Conservation (phyloP, 306 rosid species). For the Prunus kanzakura region DNA sequence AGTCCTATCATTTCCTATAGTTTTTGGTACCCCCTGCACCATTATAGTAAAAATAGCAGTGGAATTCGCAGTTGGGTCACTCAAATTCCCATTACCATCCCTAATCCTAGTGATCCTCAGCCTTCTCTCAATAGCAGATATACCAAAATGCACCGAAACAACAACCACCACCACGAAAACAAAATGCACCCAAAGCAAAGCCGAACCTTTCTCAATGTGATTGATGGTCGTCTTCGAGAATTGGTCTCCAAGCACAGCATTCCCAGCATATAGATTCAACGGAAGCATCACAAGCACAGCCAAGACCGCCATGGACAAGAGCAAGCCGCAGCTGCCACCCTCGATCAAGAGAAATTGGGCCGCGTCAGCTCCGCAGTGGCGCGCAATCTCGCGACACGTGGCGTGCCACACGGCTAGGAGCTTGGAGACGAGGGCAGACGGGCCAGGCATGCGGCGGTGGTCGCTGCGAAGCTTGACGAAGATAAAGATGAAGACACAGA, state of each 20-base stretch:
- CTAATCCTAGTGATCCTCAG: constrained; percentile 79
- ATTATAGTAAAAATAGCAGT: constrained; percentile 85
- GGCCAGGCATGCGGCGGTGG: constrained; percentile 92
- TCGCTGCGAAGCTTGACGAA: constrained; percentile 94
- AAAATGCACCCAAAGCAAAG: constrained; percentile 86
- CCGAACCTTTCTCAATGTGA: constrained; percentile 78
- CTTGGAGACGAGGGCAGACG: constrained; percentile 63
- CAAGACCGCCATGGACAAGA: constrained; percentile 47
- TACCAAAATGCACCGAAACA: constrained; percentile 68
- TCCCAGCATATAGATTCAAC: constrained; percentile 67
- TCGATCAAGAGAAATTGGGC: constrained; percentile 89
- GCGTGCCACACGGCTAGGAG: constrained; percentile 97
- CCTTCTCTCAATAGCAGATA: constrained; percentile 61
- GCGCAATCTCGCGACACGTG: constrained; percentile 74
- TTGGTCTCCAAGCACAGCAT: constrained; percentile 56
- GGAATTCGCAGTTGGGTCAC: constrained; percentile 62
- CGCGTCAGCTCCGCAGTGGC: constrained; percentile 95
- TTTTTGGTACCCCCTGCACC: constrained; percentile 91
- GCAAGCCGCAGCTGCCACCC: constrained; percentile 84
- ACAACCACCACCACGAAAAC: constrained; percentile 60
- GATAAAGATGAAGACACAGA: constrained; percentile 71
- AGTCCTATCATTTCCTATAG: constrained; percentile 59
- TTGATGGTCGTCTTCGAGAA: constrained; percentile 80
- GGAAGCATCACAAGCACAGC: constrained; percentile 63
- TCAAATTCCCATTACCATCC: constrained; percentile 77